phyloP scores from a whole-genome alignment of 257 asterid species.

The Paulownia fortunei region DNA sequence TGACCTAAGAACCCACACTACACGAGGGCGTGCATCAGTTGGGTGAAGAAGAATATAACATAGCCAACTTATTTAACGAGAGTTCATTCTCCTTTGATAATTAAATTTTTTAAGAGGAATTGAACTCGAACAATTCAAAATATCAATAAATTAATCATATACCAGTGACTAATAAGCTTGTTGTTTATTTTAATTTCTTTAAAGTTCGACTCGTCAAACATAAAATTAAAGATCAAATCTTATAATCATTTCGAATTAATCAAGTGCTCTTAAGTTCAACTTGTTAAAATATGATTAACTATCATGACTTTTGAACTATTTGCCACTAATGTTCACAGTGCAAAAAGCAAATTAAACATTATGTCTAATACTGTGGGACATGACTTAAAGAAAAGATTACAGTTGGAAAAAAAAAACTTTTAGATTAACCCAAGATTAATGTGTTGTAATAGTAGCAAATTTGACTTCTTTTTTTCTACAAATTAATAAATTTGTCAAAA shows the following conservation, averaged over 20 bases:
- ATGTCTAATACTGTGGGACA: slow-evolving; percentile 5
- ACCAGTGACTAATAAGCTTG: no score
- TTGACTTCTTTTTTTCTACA: neutral
- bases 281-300: slow-evolving; percentile 13
- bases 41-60: no score
- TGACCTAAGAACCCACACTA: no score
- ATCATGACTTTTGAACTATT: slow-evolving; percentile 8
- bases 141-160: no score
- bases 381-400: slow-evolving; percentile 29
- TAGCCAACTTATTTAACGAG: no score
- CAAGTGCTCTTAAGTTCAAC: neutral
- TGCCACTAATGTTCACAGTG: neutral
- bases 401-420: slow-evolving; percentile 21
- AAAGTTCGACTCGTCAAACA: neutral
- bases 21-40: no score
- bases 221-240: neutral
- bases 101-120: no score
- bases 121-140: neutral
- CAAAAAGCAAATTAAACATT: neutral
- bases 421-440: neutral
- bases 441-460: neutral
- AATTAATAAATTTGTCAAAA: neutral
- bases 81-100: no score
- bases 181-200: neutral
- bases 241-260: neutral